Evolutionary conservation across 257 asterid genomes (phyloP), one percentile per base, ranked within the genome.

Genomic region (Salvia hispanica): DNA sequence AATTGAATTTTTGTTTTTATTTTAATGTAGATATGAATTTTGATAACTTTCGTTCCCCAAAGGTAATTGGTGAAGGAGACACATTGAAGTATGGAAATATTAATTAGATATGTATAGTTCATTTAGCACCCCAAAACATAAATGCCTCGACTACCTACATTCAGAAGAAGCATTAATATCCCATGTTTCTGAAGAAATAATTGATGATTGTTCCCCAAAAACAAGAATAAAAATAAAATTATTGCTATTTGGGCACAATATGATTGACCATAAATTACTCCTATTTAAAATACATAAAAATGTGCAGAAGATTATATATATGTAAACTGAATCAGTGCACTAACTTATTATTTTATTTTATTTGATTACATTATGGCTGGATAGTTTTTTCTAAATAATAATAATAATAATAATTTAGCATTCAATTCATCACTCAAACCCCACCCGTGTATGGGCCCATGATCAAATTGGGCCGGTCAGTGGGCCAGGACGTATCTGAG

Each of bases 401-500:
- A 18, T 5, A 25, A 11, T 51, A 34, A 4, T 15, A 33, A 71
- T 44, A 15, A 64, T 3, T 64, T 61, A 7, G 73, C 69, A 70
- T 71, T 62, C 31, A 71, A 67, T 57, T n/a, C 2, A 14, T 7
- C 45, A 14, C 7, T 62, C 6, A 62, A 74, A 42, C 62, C 36
- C 34, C 31, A 66, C 46, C 67, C 58, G 64, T 4, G 43, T 0
- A 71, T 76, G 82, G 78, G 74, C 77, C 83, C 83, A 74, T 9
- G 61, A 36, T 66, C 69, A 44, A 36, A 14, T 62, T 81, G 84
- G 80, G 82, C 80, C 60, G 44, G 4, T 51, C 21, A 7, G 77
- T 83, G 85, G 79, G 81, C 80, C 81, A 74, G n/a, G 9, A 48
- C 18, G 71, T 45, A 52, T 80, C 81, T 69, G 77, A 61, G 64